Conservation (phyloP, 768 basidiomycete genomes). For the Trametes cinnabarina region DNA sequence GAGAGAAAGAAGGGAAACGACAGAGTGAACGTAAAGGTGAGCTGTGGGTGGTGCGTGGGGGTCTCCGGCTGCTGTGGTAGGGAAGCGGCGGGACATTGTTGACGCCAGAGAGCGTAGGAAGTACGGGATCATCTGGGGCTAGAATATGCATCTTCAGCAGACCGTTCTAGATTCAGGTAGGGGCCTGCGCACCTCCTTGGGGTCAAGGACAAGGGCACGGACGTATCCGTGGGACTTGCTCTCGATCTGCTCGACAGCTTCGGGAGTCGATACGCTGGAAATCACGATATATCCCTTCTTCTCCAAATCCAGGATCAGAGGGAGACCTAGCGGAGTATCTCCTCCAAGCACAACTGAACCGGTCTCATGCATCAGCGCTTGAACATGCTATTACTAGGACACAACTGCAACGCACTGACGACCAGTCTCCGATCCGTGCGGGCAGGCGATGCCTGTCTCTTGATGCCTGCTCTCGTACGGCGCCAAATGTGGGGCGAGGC, state of each 20-base stretch:
- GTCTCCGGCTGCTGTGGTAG: slow-evolving; percentile 75
- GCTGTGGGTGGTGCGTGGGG: slow-evolving; percentile 67
- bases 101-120: slow-evolving; percentile 83
- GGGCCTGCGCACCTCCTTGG: slow-evolving; percentile 57
- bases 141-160: not conserved
- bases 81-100: slow-evolving; percentile 79
- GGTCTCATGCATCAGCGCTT: slow-evolving; percentile 3
- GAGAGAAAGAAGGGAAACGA: slow-evolving; percentile 74
- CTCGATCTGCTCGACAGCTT: slow-evolving; percentile 66
- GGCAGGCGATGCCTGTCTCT: slow-evolving; percentile 27
- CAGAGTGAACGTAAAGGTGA: slow-evolving; percentile 70
- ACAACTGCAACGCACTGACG: slow-evolving; percentile 34
- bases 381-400: not conserved
- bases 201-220: slow-evolving; percentile 78
- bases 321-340: slow-evolving; percentile 68
- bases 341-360: slow-evolving; percentile 75
- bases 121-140: slow-evolving; percentile 70
- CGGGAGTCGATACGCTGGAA: slow-evolving; percentile 68
- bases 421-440: slow-evolving; percentile 44
- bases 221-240: slow-evolving; percentile 68
- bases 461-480: slow-evolving; percentile 22
- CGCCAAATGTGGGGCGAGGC: slow-evolving; percentile 26
- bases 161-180: not conserved
- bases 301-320: slow-evolving; percentile 72
- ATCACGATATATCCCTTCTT: slow-evolving; percentile 81